phyloP scores from a whole-genome alignment of 805 yeast species.

The Zygosaccharomyces rouxii region DNA sequence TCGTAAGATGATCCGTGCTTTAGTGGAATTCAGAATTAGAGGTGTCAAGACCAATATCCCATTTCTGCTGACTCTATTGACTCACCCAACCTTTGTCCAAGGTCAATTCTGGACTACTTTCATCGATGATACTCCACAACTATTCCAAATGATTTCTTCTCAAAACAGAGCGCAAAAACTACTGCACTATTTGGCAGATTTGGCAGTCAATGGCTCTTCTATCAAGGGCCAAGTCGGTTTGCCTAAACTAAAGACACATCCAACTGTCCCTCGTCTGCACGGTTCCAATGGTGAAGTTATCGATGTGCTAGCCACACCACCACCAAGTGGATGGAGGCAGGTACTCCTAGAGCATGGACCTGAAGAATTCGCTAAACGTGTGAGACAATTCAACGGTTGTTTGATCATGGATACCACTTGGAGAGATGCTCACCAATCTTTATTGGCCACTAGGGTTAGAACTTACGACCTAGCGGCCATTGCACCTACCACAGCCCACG shows the following conservation, averaged over 20 bases:
- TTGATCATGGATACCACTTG: conserved; percentile 97
- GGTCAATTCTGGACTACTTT: conserved; percentile 98
- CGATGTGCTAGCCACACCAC: conserved; percentile 50
- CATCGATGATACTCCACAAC: conserved; percentile 94
- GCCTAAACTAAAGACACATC: conserved; percentile 76
- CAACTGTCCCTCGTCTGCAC: conserved; percentile 68
- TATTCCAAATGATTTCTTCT: conserved; percentile 90
- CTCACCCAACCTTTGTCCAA: conserved; percentile 78
- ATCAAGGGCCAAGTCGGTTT: conserved; percentile 92
- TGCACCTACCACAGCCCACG: conserved; percentile 92
- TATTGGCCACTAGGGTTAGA: conserved; percentile 95
- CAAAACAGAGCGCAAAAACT: conserved; percentile 96
- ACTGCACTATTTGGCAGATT: conserved; percentile 84
- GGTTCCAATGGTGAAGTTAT: conserved; percentile 57
- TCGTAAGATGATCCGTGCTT: conserved; percentile 94
- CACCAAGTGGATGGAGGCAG: conserved; percentile 88
- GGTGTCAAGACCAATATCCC: conserved; percentile 99
- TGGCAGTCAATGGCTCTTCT: conserved; percentile 93
- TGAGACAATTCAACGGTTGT: conserved; percentile 79
- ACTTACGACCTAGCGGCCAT: conserved; percentile 86
- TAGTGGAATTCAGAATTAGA: conserved; percentile 96
- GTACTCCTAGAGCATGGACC: conserved; percentile 83
- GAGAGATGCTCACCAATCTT: conserved; percentile 99
- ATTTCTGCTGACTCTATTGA: conserved; percentile 83
- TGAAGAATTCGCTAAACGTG: conserved; percentile 81